Percentiles rank a stretch among this genome's conserved stretches.
phyloP scores from a whole-genome alignment of 176 grass and related monocot genomes.

The Triticum timopheevii region DNA sequence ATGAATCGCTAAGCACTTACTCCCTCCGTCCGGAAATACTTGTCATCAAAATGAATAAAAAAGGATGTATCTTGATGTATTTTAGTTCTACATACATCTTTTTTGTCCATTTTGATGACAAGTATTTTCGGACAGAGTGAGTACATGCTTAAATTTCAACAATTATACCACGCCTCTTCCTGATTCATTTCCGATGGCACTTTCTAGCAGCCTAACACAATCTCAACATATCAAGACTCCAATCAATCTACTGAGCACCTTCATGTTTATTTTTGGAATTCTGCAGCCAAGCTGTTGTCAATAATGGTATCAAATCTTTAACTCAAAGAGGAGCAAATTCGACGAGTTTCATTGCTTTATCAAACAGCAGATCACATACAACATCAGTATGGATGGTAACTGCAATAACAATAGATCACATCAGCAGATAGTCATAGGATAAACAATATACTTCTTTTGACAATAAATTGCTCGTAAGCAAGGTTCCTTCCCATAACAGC shows the following conservation, averaged over 20 bases:
- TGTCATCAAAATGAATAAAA: too few relatives aligned
- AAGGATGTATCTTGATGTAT: too few relatives aligned
- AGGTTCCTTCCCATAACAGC: neutral
- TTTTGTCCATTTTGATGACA: too few relatives aligned
- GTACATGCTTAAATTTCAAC: neutral
- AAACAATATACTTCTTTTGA: neutral
- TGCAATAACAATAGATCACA: slow-evolving; percentile 22
- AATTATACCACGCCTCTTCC: neutral
- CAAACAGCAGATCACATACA: neutral
- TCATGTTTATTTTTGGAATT: slow-evolving; percentile 23
- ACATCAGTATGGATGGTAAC: slow-evolving; percentile 9
- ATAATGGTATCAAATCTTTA: neutral
- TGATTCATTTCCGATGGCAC: neutral
- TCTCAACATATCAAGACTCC: neutral
- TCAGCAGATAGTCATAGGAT: neutral
- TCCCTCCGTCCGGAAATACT: too few relatives aligned
- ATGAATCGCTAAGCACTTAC: too few relatives aligned
- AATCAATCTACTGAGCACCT: neutral
- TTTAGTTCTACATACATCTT: too few relatives aligned
- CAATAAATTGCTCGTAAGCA: neutral
- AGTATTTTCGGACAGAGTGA: too few relatives aligned
- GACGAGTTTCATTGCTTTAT: slow-evolving; percentile 16
- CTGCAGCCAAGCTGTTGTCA: slow-evolving; percentile 12
- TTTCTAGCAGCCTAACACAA: neutral
- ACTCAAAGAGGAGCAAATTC: slow-evolving; percentile 25